A percentile compares a stretch with the other conserved stretches of the same genome.
These are phyloP conservation scores for Alternaria novae-zelandiae DNA, from an alignment of 2,329 filamentous ascomycete genomes.

Conservation along the genomic window DNA sequence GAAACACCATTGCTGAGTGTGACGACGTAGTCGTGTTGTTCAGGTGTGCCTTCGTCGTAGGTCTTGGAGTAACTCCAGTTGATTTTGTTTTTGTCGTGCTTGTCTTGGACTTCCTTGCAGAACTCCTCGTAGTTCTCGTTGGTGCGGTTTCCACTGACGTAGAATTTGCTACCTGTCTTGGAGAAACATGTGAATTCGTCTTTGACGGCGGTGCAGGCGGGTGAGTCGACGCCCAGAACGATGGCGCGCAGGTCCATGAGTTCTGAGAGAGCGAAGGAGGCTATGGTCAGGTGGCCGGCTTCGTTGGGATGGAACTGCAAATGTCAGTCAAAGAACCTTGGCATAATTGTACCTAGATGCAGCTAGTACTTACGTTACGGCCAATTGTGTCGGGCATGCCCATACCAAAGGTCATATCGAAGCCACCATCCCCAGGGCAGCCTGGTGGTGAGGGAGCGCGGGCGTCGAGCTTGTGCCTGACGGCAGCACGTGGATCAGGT, in stretches of 20 bases:
- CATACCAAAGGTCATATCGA: not conserved
- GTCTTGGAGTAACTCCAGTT: not conserved
- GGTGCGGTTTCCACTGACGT: not conserved
- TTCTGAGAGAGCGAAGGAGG: conserved; percentile 6
- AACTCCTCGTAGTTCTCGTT: not conserved
- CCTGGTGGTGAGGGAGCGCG: not conserved
- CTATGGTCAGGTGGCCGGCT: conserved; percentile 3
- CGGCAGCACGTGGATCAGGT: not conserved
- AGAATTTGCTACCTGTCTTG: not conserved
- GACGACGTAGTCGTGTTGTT: not conserved
- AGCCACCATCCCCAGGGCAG: not conserved
- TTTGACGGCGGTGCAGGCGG: not conserved
- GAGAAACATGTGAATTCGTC: conserved; percentile 3
- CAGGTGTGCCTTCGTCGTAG: not conserved
- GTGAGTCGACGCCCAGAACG: not conserved
- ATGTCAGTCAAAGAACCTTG: not conserved
- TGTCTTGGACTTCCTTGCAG: not conserved
- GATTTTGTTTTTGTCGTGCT: not conserved
- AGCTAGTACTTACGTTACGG: not conserved
- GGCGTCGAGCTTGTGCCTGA: not conserved
- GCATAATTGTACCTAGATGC: not conserved
- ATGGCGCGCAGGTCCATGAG: conserved; percentile 11
- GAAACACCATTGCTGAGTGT: not conserved
- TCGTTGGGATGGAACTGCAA: conserved; percentile 2
- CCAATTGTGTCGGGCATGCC: not conserved